These are phyloP conservation scores for Kodamaea ohmeri DNA, from an alignment of 1,139 yeast genomes.

Conservation along the genomic window DNA sequence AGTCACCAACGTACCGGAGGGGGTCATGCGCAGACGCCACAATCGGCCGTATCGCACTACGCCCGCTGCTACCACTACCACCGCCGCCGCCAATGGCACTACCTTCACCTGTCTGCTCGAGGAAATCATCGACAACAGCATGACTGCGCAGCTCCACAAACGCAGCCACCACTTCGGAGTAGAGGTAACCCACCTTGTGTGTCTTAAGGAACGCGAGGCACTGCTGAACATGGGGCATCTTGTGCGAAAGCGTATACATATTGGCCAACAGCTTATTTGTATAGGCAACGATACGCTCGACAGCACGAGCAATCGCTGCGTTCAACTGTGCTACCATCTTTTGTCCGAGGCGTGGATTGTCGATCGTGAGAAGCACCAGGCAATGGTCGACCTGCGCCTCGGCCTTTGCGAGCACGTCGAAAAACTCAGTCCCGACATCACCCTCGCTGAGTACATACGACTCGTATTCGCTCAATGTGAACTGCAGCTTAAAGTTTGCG, in stretches of 20 bases:
- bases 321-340: constrained; percentile 65
- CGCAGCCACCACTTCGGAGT: constrained; percentile 45
- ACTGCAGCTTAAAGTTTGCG: constrained; percentile 57
- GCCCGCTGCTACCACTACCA: too few relatives aligned
- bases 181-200: constrained; percentile 43
- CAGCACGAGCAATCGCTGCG: constrained; percentile 49
- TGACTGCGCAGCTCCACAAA: constrained; percentile 58
- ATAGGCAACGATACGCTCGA: constrained; percentile 44
- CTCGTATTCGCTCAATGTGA: constrained; percentile 72
- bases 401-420: constrained; percentile 57
- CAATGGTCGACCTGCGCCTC: constrained; percentile 66
- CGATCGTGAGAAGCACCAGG: constrained; percentile 62
- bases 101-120: constrained; percentile 40
- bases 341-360: constrained; percentile 68
- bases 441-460: constrained; percentile 48
- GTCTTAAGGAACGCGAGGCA: constrained; percentile 32
- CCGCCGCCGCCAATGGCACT: too few relatives aligned
- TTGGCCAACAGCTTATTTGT: constrained; percentile 38
- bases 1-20: constrained; percentile 77
- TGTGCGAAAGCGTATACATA: constrained; percentile 30
- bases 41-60: too few relatives aligned
- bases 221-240: constrained; percentile 31
- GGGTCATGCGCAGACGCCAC: constrained; percentile 77
- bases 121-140: constrained; percentile 55
- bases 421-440: constrained; percentile 56